Evolutionary conservation across 169 alveolate species (phyloP), one percentile per base, ranked within the genome.

Genomic region (Blepharisma undulans): DNA sequence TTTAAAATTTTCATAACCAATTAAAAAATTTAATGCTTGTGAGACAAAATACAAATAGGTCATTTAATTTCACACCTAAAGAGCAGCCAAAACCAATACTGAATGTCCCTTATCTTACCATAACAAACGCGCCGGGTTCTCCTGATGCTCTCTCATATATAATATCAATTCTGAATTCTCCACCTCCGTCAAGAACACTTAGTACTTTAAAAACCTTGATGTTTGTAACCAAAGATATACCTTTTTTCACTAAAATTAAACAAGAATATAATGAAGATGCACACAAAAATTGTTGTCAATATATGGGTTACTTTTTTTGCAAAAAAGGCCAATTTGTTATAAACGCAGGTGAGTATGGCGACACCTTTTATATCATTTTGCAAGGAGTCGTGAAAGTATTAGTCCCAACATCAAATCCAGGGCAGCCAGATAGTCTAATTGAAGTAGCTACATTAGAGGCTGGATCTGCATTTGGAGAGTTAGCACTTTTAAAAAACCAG

Each of bases 391-490:
- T 93, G 6, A 74, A 91, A 32, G 92, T 93, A 4, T 59, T n/a
- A 84, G 77, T 89, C 59, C 78, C 74, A 36, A 87, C 72, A 5
- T 72, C 80, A 8, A 72, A 18, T 5, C 33, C 80, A 72, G 80
- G 33, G 12, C 36, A 72, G 14, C 29, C 80, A 25, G 29, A 25
- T 18, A 72, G 18, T 25, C 19, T 72, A 12, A 72, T 29, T 72
- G 76, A 19, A 18, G 72, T 78, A 3, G 25, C 61, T 29, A 33
- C 36, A 74, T 36, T 93, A 19, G 76, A 59, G 19, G 76, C 79
- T 30, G 94, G 94, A 14, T 74, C 81, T 16, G 76, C 93, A 16
- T 93, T 93, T 79, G 95, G 95, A 6, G 95, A 93, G 36, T 79
- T 91, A 0, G 95, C 94, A 30, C 59, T 93, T 10, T 29, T 91